phyloP scores from a whole-genome alignment of 1,284 basidiomycete genomes.

The Irpex rosettiformis region DNA sequence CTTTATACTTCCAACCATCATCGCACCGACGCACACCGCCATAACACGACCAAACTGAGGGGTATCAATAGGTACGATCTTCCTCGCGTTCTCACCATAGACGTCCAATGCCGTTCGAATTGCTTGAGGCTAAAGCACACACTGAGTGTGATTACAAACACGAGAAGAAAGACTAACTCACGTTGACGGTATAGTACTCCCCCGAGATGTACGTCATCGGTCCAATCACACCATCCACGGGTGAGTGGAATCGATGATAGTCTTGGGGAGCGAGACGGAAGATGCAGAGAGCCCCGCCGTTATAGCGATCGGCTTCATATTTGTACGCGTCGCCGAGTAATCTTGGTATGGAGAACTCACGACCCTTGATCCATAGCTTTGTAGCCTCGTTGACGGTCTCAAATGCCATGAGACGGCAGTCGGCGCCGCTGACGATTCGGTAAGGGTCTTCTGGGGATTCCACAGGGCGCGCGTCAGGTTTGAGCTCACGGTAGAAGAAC shows the following conservation, averaged over 20 bases:
- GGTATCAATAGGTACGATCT: slow-evolving; percentile 87
- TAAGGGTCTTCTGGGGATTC: slow-evolving; percentile 71
- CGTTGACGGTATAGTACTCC: slow-evolving; percentile 93
- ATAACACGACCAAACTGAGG: slow-evolving; percentile 86
- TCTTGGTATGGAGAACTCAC: slow-evolving; percentile 81
- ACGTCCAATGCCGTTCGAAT: slow-evolving; percentile 84
- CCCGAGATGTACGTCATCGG: slow-evolving; percentile 78
- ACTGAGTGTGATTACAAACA: slow-evolving; percentile 3
- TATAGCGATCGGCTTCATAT: slow-evolving; percentile 63
- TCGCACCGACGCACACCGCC: slow-evolving; percentile 86
- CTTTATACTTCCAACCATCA: slow-evolving; percentile 92
- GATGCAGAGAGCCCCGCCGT: slow-evolving; percentile 78
- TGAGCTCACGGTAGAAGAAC: slow-evolving; percentile 90
- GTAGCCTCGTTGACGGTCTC: slow-evolving; percentile 84
- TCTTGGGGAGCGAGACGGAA: slow-evolving; percentile 95
- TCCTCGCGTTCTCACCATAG: slow-evolving; percentile 91
- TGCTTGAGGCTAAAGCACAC: slow-evolving; percentile 63
- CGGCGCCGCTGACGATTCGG: slow-evolving; percentile 84
- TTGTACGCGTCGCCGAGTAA: slow-evolving; percentile 81
- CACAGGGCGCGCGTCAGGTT: slow-evolving; percentile 76
- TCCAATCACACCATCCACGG: slow-evolving; percentile 83
- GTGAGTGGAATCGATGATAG: slow-evolving; percentile 95
- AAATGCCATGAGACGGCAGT: slow-evolving; percentile 95
- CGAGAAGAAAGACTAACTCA: slow-evolving; percentile 32
- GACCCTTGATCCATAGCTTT: slow-evolving; percentile 94